phyloP scores from a whole-genome alignment of 2,329 filamentous ascomycete species.

The Aureobasidium sp. region DNA sequence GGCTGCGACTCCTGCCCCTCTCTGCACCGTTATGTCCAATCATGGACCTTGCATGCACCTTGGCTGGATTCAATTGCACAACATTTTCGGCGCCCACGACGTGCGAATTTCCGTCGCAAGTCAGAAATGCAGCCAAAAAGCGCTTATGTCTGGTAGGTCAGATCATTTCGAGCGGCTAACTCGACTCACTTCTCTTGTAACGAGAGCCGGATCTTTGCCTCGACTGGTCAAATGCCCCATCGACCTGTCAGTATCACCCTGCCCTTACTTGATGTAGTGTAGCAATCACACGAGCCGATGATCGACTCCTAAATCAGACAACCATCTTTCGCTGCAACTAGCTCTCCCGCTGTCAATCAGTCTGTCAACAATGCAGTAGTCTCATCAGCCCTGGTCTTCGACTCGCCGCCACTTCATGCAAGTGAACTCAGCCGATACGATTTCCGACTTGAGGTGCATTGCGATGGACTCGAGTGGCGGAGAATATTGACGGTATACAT shows the following conservation, averaged over 20 bases:
- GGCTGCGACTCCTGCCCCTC: background rate
- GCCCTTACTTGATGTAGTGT: background rate
- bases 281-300: background rate
- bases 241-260: background rate
- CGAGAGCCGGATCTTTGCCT: background rate
- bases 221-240: too few species aligned
- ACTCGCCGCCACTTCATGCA: conserved; percentile 1
- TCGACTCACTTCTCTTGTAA: background rate
- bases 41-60: background rate
- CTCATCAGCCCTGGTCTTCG: background rate
- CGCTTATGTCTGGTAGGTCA: background rate
- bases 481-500: background rate
- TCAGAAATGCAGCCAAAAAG: background rate
- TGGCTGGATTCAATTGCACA: background rate
- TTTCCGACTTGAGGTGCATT: background rate
- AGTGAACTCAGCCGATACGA: background rate
- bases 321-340: background rate
- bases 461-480: background rate
- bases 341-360: background rate
- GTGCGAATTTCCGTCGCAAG: background rate
- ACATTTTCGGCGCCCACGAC: background rate
- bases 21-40: background rate
- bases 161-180: background rate
- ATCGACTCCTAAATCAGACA: background rate
- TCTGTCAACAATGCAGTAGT: conserved; percentile 6